Evolutionary conservation across 129 eudicot genomes (phyloP), one percentile per base, ranked within the genome.

Genomic region (Pittosporum tobira): DNA sequence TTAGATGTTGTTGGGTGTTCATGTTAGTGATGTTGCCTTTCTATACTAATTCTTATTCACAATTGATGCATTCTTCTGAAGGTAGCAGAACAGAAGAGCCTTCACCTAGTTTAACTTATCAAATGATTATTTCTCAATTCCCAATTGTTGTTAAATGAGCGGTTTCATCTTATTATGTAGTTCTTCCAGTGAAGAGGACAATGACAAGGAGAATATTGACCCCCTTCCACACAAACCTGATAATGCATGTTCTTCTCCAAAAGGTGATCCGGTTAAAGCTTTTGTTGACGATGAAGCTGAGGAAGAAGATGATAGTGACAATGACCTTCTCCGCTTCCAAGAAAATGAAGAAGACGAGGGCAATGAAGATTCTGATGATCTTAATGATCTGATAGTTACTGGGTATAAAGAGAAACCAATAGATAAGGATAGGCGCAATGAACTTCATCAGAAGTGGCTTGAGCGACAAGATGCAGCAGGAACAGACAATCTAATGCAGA

Each of bases 391-490:
- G 70, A 82, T 89, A 56, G 97, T 72, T 51, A 79, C 93, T 38
- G 84, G 74, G 27, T 89, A 67, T 59, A 56, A 77, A 71, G 97
- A 89, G 65, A 73, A 59, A 53, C 81, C 86, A 67, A 51, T 64
- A 47, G 95, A 89, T 38, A 49, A 67, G 16, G 88, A 82, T 68
- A 76, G 67, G 43, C 85, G 97, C 30, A 71, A 85, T 60, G 97
- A 85, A 75, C 97, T 89, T 73, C 97, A 89, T 64, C 93, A 89
- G 45, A 85, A 79, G 76, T 89, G 97, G 97, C 93, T 89, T 61
- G 78, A 85, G 74, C 95, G 85, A 71, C 88, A 85, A 73, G 97
- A 89, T 75, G 95, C 83, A 27, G 88, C 86, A 49, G 97, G 95
- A 59, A 89, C 97, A 30, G 95, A 84, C 54, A 80, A 75, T 75